phyloP scores from a whole-genome alignment of 371 early-diverging fungal genomes.

The Syncephalastrum monosporum region DNA sequence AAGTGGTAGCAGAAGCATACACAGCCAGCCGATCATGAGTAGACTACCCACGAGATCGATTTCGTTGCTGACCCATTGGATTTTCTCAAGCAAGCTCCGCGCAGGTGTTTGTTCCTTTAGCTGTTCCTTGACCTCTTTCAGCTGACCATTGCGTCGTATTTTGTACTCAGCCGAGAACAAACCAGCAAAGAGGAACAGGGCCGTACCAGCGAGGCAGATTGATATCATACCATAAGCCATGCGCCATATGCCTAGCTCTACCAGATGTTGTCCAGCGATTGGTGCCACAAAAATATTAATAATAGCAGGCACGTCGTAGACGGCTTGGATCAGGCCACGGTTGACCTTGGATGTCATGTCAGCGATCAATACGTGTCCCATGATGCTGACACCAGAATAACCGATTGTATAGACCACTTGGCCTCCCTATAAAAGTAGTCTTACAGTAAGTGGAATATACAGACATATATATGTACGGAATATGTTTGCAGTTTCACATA shows the following conservation, averaged over 20 bases:
- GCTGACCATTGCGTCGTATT: conserved; percentile 10
- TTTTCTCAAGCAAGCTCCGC: neutral
- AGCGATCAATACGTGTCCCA: conserved; percentile 47
- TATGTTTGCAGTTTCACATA: conserved; percentile 10
- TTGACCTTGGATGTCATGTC: conserved; percentile 26
- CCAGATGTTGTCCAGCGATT: conserved; percentile 21
- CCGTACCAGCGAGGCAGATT: conserved; percentile 27
- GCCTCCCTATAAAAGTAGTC: conserved; percentile 21
- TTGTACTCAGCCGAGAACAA: conserved; percentile 26
- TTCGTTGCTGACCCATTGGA: conserved; percentile 32
- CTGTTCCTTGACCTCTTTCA: neutral
- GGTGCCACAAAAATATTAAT: conserved; percentile 30
- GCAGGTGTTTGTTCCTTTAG: conserved; percentile 6
- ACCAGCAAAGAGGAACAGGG: conserved; percentile 29
- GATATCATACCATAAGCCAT: conserved; percentile 23
- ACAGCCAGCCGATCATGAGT: conserved; percentile 34
- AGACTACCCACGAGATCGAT: conserved; percentile 44
- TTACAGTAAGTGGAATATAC: no score
- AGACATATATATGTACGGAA: no score
- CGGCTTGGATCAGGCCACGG: conserved; percentile 25
- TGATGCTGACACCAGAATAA: conserved; percentile 32
- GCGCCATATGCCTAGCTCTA: conserved; percentile 14
- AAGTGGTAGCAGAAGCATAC: conserved; percentile 39
- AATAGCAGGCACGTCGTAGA: conserved; percentile 40
- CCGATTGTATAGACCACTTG: conserved; percentile 44